A percentile compares a stretch with the other conserved stretches of the same genome.
phyloP scores from a whole-genome alignment of 1,139 yeast species.

The Kodamaea anthophila region DNA sequence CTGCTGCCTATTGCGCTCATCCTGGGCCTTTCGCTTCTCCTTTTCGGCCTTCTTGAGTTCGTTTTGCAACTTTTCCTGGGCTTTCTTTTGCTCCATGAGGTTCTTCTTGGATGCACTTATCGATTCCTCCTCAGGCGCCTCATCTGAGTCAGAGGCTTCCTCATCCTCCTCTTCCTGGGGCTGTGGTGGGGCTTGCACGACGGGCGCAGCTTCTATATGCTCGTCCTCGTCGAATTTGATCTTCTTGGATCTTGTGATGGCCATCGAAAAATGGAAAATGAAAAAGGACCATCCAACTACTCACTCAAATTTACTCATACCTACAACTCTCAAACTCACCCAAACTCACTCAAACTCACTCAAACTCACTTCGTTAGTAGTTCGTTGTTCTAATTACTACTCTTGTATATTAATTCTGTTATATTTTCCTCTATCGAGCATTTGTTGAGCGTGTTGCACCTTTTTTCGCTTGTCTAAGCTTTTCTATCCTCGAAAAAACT shows the following conservation, averaged over 20 bases:
- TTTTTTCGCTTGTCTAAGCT: no score
- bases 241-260: slow-evolving; percentile 17
- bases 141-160: slow-evolving; percentile 26
- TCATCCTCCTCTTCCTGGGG: slow-evolving; percentile 12
- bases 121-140: slow-evolving; percentile 47
- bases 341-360: no score
- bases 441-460: no score
- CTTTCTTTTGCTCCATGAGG: slow-evolving; percentile 30
- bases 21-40: slow-evolving; percentile 47
- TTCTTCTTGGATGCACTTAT: slow-evolving; percentile 24
- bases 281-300: no score
- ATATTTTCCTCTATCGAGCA: no score
- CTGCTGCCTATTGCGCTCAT: slow-evolving; percentile 45
- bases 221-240: slow-evolving; percentile 17
- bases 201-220: slow-evolving; percentile 11
- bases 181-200: slow-evolving; percentile 8
- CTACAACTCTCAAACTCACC: no score
- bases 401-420: no score
- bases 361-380: no score
- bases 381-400: no score
- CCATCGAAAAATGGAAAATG: slow-evolving; percentile 10
- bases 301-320: no score
- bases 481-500: no score
- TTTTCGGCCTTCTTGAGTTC: slow-evolving; percentile 31
- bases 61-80: slow-evolving; percentile 26